phyloP scores from a whole-genome alignment of 2,329 filamentous ascomycete species.

The Fusarium siculi region DNA sequence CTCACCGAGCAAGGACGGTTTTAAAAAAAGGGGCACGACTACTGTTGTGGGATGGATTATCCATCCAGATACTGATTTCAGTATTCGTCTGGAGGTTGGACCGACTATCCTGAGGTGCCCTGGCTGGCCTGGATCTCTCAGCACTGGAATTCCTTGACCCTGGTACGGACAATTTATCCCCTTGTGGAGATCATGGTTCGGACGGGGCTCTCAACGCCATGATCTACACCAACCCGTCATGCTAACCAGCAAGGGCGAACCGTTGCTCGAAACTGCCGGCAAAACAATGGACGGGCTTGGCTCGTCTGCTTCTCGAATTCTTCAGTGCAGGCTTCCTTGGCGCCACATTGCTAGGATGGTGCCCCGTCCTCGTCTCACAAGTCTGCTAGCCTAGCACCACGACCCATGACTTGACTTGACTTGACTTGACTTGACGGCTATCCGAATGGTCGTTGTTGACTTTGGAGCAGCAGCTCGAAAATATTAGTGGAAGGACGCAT shows the following conservation, averaged over 20 bases:
- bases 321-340: conserved; percentile 31
- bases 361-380: conserved; percentile 21
- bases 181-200: conserved; percentile 49
- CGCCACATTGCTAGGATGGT: conserved; percentile 32
- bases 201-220: conserved; percentile 46
- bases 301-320: conserved; percentile 34
- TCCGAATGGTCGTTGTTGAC: neutral
- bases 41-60: conserved; percentile 23
- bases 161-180: conserved; percentile 45
- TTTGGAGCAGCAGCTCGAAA: conserved; percentile 23
- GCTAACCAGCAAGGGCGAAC: conserved; percentile 41
- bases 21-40: conserved; percentile 38
- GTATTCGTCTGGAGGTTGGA: conserved; percentile 24
- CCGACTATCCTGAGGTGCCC: conserved; percentile 27
- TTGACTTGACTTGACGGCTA: conserved; percentile 22
- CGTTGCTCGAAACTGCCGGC: conserved; percentile 43
- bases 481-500: conserved; percentile 15
- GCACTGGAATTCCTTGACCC: conserved; percentile 32
- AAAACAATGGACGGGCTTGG: conserved; percentile 33
- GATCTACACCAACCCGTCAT: conserved; percentile 45
- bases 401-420: conserved; percentile 22
- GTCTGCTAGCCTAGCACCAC: conserved; percentile 19
- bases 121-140: conserved; percentile 22
- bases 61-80: conserved; percentile 20
- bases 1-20: conserved; percentile 20